Base-by-base conservation (phyloP, 805 yeast species). In the Candida berthetii region DNA sequence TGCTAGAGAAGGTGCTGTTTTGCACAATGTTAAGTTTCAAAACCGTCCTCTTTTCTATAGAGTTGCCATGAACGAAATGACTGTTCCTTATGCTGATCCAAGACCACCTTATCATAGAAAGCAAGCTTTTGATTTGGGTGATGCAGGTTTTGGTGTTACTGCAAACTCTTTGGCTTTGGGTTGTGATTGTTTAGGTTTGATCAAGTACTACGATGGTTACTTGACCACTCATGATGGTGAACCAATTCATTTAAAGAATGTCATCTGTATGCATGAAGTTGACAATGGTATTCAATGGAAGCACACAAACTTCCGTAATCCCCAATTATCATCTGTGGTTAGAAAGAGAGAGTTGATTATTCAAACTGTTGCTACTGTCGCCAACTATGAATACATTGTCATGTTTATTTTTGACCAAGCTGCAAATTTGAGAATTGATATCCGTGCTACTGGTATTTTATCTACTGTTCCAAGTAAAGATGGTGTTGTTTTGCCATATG, bases 1-100 rank as follows among this genome's bases (percentile, higher is more conserved):
- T 53, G 79, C 75, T 39, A 79, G 95, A 69, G 95, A 85, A 65
- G 95, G 95, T 49, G 71, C 82, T 51, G 90, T 81, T 27, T 50
- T 85, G 28, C 84, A 85, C 60, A 85, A 85, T 50, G 80, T 78
- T 39, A 67, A 68, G 57, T 85, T 82, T 70, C 81, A 83, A 61
- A 90, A 89, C 39, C 77, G 93, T 64, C 80, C 84, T 37, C 65
- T 79, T 35, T 75, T 84, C 57, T 84, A 85, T 73, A 73, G 93
- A 66, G 61, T 83, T 37, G 73, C 89, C 3, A 64, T 83, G 51
- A 77, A 84, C 42, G 95, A 85, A 65, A 85, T 85, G 95, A 84
- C 91, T 31, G 95, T 85, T 48, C 93, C 93, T 27, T 85, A 85
- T 57, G 90, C 87, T 60, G 91, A 85, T 61, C 88, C 89, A 55